A percentile compares a stretch with the other conserved stretches of the same genome.
Evolutionary conservation across 2,329 filamentous ascomycete species (phyloP).

Genomic region (Xylaria sp.): DNA sequence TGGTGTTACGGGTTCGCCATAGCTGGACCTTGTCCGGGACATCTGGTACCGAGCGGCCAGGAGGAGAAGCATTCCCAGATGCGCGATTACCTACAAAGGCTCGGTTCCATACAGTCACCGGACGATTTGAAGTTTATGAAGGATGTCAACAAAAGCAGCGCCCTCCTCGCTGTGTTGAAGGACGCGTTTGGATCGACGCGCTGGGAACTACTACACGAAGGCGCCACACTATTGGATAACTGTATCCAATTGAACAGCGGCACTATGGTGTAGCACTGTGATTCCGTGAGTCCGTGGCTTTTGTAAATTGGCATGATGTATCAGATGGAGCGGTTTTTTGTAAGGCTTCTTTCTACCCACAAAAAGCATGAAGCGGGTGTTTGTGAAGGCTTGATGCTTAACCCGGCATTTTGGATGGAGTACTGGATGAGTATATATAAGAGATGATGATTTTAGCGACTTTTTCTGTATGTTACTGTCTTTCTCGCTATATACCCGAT

Average conservation of each 20-base stretch:
- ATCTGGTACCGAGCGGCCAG: slow-evolving; percentile 64
- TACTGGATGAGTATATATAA: slow-evolving; percentile 33
- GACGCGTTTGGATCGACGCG: slow-evolving; percentile 83
- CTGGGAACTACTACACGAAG: slow-evolving; percentile 93
- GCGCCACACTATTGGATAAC: slow-evolving; percentile 79
- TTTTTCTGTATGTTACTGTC: slow-evolving; percentile 38
- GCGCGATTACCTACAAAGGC: slow-evolving; percentile 77
- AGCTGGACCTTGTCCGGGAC: slow-evolving; percentile 75
- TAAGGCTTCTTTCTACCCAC: not conserved
- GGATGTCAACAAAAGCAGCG: slow-evolving; percentile 84
- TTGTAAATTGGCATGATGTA: slow-evolving; percentile 2
- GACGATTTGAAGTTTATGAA: slow-evolving; percentile 78
- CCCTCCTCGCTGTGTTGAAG: slow-evolving; percentile 81
- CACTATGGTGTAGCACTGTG: slow-evolving; percentile 34
- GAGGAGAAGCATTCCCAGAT: slow-evolving; percentile 80
- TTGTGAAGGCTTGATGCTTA: slow-evolving; percentile 28
- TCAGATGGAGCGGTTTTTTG: slow-evolving; percentile 1
- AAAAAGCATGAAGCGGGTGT: slow-evolving; percentile 12
- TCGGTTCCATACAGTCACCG: slow-evolving; percentile 77
- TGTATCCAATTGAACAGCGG: slow-evolving; percentile 72
- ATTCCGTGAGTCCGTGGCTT: not conserved
- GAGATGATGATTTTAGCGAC: slow-evolving; percentile 23
- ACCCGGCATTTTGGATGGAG: slow-evolving; percentile 32
- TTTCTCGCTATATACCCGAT: slow-evolving; percentile 43
- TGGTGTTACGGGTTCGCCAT: slow-evolving; percentile 95